Evolutionary conservation across 768 basidiomycete genomes (phyloP).

Genomic region (Hericium alpestre): DNA sequence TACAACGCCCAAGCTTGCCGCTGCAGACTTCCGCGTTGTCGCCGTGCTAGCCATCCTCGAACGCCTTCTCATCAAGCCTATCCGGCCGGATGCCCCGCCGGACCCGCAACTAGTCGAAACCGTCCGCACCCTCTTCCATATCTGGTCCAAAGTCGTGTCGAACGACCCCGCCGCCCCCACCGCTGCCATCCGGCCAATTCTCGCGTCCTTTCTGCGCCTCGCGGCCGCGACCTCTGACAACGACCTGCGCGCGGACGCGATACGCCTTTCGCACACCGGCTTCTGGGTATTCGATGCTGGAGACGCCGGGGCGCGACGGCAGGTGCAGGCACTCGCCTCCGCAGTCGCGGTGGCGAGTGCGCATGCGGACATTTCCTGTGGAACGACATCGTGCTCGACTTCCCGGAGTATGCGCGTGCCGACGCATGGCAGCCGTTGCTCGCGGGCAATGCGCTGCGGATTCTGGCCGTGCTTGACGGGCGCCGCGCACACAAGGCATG

Average conservation of each 20-base stretch:
- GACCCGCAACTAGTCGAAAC: not conserved
- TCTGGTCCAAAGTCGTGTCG: slow-evolving; percentile 24
- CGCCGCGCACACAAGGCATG: slow-evolving; percentile 5
- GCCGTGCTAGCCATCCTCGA: slow-evolving; percentile 7
- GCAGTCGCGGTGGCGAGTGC: slow-evolving; percentile 21
- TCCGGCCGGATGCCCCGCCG: not conserved
- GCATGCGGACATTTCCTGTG: slow-evolving; percentile 6
- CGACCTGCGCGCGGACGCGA: slow-evolving; percentile 6
- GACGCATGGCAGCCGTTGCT: slow-evolving; percentile 12
- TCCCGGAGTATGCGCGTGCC: slow-evolving; percentile 9
- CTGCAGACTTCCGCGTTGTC: slow-evolving; percentile 11
- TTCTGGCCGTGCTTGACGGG: slow-evolving; percentile 7
- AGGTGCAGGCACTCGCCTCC: slow-evolving; percentile 24
- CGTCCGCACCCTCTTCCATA: slow-evolving; percentile 26
- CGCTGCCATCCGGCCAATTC: slow-evolving; percentile 23
- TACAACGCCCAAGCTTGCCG: not conserved
- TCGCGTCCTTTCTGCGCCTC: slow-evolving; percentile 36
- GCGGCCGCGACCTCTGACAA: slow-evolving; percentile 25
- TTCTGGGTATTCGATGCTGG: slow-evolving; percentile 13
- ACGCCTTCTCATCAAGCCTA: not conserved
- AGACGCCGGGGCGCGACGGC: slow-evolving; percentile 12
- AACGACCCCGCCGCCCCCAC: slow-evolving; percentile 6
- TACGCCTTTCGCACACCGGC: slow-evolving; percentile 12
- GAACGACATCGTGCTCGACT: slow-evolving; percentile 9
- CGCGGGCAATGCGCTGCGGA: slow-evolving; percentile 3